These are phyloP conservation scores for Stemphylium vesicarium DNA, from an alignment of 2,329 filamentous ascomycete genomes.

Conservation along the genomic window DNA sequence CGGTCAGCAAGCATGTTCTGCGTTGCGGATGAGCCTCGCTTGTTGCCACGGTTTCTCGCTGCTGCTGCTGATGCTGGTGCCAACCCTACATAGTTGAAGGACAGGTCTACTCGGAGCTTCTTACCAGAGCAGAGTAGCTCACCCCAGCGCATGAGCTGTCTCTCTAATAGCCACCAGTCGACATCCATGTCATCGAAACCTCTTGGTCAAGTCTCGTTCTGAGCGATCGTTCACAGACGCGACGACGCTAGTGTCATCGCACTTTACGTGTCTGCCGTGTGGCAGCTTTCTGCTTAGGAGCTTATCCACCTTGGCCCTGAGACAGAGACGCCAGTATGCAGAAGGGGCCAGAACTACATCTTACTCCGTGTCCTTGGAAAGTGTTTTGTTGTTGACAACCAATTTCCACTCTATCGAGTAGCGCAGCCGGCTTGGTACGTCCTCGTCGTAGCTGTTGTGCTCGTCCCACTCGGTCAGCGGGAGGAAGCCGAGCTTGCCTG, in stretches of 20 bases:
- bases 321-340: constrained; percentile 9
- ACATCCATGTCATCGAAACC: constrained; percentile 35
- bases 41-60: not conserved
- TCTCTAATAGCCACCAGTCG: constrained; percentile 38
- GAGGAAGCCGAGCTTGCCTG: constrained; percentile 8
- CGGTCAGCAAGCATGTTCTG: constrained; percentile 34
- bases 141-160: constrained; percentile 26
- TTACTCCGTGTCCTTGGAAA: constrained; percentile 34
- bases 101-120: constrained; percentile 36
- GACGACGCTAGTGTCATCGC: constrained; percentile 15
- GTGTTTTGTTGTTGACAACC: constrained; percentile 23
- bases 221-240: constrained; percentile 30
- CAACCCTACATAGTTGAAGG: constrained; percentile 39
- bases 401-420: constrained; percentile 38
- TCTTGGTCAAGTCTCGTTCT: constrained; percentile 38
- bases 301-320: constrained; percentile 12
- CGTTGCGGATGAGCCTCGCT: constrained; percentile 15
- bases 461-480: constrained; percentile 17
- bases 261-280: constrained; percentile 5
- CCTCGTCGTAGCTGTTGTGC: constrained; percentile 22
- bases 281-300: constrained; percentile 15
- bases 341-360: constrained; percentile 29
- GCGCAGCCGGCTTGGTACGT: constrained; percentile 27
- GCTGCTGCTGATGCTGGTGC: not conserved
- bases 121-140: constrained; percentile 26